Evolutionary conservation across 257 asterid genomes (phyloP).

Genomic region (Orobanche coerulescens): DNA sequence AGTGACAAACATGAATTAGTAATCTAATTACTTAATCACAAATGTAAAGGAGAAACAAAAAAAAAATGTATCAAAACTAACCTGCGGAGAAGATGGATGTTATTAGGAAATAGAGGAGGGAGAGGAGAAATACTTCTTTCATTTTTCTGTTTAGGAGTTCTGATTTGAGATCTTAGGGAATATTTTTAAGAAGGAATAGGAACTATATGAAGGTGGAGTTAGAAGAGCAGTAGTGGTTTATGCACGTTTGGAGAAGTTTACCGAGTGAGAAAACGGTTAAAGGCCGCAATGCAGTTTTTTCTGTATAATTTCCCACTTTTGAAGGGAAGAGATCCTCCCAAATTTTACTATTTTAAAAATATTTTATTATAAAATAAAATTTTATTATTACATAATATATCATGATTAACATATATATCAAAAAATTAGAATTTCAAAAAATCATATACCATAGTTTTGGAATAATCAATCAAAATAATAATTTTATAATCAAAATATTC

Average conservation of each 20-base stretch:
- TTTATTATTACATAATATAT: too few species aligned
- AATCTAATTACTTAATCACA: not conserved
- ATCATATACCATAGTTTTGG: too few species aligned
- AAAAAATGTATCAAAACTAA: not conserved
- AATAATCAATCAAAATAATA: too few species aligned
- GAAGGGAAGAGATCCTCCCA: too few species aligned
- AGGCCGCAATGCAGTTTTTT: not conserved
- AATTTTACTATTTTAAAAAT: too few species aligned
- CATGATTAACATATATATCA: too few species aligned
- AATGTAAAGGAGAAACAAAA: not conserved
- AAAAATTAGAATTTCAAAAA: too few species aligned
- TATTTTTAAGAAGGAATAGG: not conserved
- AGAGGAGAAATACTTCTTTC: constrained; percentile 15
- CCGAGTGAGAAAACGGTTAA: constrained; percentile 18
- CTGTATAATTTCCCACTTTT: too few species aligned
- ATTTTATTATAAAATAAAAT: too few species aligned
- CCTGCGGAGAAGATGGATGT: constrained; percentile 22
- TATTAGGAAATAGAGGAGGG: constrained; percentile 19
- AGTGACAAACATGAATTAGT: not conserved
- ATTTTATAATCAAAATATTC: too few species aligned
- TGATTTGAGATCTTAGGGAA: too few species aligned
- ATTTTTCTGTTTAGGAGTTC: not conserved
- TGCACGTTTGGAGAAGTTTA: not conserved
- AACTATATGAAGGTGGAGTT: not conserved
- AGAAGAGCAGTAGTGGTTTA: constrained; percentile 1